Conservation (phyloP, 352 stramenopile genomes). For the Lagenidium sp. region DNA sequence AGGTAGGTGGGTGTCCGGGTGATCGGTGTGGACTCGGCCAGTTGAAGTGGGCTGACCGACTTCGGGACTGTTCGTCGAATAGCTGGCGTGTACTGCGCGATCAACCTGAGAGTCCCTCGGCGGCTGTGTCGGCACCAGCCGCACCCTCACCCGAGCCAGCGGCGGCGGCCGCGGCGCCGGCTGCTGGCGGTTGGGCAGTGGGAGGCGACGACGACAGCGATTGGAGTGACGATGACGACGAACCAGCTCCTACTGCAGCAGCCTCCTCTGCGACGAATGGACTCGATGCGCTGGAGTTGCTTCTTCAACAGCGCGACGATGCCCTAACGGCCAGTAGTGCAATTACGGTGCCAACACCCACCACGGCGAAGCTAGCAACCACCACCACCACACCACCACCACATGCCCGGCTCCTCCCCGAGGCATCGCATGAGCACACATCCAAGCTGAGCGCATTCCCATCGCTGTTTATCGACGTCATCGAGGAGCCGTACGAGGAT, state of each 20-base stretch:
- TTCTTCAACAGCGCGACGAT: slow-evolving; percentile 63
- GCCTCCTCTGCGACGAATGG: background rate
- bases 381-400: slow-evolving; percentile 5
- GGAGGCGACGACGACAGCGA: slow-evolving; percentile 50
- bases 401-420: background rate
- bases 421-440: too few relatives aligned
- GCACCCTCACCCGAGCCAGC: slow-evolving; percentile 4
- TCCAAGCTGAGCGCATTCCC: slow-evolving; percentile 29
- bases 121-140: background rate
- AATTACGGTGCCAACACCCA: slow-evolving; percentile 2
- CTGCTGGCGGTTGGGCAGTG: slow-evolving; percentile 10
- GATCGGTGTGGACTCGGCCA: too few relatives aligned
- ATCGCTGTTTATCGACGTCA: slow-evolving; percentile 54
- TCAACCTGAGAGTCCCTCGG: slow-evolving; percentile 14
- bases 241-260: slow-evolving; percentile 2
- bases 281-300: slow-evolving; percentile 44
- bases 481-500: slow-evolving; percentile 69
- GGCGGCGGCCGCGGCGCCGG: slow-evolving; percentile 2
- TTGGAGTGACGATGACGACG: slow-evolving; percentile 57
- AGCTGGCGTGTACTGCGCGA: slow-evolving; percentile 72
- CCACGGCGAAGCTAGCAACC: background rate
- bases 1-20: too few relatives aligned
- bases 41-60: too few relatives aligned
- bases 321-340: slow-evolving; percentile 26
- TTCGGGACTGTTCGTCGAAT: too few relatives aligned